These are phyloP conservation scores for Chalciporus piperatoides DNA, from an alignment of 1,284 basidiomycete species.

Conservation along the genomic window DNA sequence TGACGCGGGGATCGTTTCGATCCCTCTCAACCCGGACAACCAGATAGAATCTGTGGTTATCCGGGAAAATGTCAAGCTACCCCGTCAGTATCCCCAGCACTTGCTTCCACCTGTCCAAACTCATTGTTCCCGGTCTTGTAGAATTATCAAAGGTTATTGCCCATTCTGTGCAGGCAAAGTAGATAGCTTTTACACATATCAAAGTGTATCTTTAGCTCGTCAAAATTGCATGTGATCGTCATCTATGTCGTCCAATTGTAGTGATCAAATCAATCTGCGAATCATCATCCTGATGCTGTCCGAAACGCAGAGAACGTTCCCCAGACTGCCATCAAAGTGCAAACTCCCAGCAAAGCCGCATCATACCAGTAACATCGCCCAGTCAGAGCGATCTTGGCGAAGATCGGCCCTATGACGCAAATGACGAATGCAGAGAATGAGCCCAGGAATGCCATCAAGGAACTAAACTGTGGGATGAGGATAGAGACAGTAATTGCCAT, in stretches of 20 bases:
- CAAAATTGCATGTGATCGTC: conserved; percentile 4
- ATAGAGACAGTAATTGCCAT: conserved; percentile 71
- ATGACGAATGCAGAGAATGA: conserved; percentile 84
- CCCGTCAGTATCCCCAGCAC: conserved; percentile 57
- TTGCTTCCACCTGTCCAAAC: conserved; percentile 1
- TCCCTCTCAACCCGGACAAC: conserved; percentile 92
- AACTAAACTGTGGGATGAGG: conserved; percentile 80
- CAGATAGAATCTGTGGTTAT: conserved; percentile 93
- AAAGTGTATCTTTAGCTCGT: neutral
- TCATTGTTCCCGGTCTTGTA: conserved; percentile 32
- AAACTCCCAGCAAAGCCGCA: conserved; percentile 51
- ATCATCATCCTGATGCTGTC: conserved; percentile 24
- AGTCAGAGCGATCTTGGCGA: conserved; percentile 57
- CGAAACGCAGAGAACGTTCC: conserved; percentile 73
- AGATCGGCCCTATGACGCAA: conserved; percentile 77
- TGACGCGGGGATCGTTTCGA: conserved; percentile 61
- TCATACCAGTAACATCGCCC: conserved; percentile 51
- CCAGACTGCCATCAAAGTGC: conserved; percentile 67
- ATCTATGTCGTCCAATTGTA: neutral
- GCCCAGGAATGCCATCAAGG: conserved; percentile 89
- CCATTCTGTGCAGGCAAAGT: conserved; percentile 52
- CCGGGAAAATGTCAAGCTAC: conserved; percentile 85
- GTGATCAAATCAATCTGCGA: neutral
- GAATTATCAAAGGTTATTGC: conserved; percentile 84
- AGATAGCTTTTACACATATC: conserved; percentile 8